Conservation (phyloP, 805 yeast species). For the Wickerhamiella shivajii region DNA sequence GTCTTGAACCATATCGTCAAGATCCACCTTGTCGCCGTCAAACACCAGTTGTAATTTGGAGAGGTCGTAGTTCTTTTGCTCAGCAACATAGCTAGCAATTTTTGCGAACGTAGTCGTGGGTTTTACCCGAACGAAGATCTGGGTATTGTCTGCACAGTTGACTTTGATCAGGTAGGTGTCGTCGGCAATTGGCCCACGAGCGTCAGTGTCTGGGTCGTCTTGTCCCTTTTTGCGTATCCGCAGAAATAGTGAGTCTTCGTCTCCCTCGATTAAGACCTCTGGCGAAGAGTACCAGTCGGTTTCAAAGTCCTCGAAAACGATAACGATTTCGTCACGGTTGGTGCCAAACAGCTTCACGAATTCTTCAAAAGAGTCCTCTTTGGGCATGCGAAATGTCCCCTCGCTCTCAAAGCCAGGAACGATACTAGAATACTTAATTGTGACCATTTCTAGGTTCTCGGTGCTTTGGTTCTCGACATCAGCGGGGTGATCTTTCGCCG, state of each 20-base stretch:
- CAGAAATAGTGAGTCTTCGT: too few relatives aligned
- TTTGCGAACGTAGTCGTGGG: slow-evolving; percentile 1
- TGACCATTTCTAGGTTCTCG: neutral
- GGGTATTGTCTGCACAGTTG: slow-evolving; percentile 1
- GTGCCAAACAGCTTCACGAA: neutral
- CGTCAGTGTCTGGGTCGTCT: neutral
- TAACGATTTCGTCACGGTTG: slow-evolving; percentile 2
- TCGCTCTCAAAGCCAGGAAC: neutral
- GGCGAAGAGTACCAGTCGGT: slow-evolving; percentile 7
- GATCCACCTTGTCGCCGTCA: slow-evolving; percentile 1
- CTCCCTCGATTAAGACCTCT: slow-evolving; percentile 2
- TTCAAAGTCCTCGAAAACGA: neutral
- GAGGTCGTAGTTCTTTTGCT: slow-evolving; percentile 1
- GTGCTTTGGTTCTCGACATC: neutral
- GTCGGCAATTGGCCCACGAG: neutral
- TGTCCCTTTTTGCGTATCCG: neutral
- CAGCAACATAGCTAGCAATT: neutral
- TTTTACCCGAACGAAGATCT: neutral
- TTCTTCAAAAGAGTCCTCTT: slow-evolving; percentile 1
- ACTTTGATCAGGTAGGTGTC: neutral
- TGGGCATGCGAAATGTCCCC: neutral
- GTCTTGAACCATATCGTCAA: slow-evolving; percentile 1
- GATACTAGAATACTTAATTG: neutral
- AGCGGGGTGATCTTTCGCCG: neutral
- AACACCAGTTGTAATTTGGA: neutral